Conservation (phyloP, 2,329 filamentous ascomycete species). For the Alternaria sp. region DNA sequence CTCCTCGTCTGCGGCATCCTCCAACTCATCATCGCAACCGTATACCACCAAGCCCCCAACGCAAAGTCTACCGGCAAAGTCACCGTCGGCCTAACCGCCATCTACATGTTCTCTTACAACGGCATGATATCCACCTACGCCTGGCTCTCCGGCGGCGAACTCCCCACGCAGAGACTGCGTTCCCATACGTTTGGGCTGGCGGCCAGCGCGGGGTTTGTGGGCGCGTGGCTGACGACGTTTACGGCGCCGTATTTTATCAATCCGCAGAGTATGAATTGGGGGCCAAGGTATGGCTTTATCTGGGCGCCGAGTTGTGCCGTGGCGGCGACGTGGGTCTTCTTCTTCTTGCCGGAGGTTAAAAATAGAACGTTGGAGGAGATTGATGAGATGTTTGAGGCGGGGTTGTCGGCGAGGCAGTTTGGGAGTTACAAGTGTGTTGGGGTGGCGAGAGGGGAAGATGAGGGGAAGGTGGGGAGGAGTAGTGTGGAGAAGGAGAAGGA, state of each 20-base stretch:
- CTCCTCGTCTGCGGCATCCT: constrained; percentile 60
- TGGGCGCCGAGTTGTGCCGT: constrained; percentile 54
- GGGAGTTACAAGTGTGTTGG: constrained; percentile 46
- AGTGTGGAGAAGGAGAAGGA: constrained; percentile 36
- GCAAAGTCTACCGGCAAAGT: constrained; percentile 50
- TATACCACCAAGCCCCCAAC: constrained; percentile 56
- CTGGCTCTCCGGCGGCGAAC: constrained; percentile 64
- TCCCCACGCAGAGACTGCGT: constrained; percentile 63
- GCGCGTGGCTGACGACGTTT: constrained; percentile 64
- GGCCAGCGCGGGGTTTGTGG: constrained; percentile 59
- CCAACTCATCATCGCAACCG: constrained; percentile 61
- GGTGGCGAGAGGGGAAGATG: constrained; percentile 11
- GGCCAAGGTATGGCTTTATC: constrained; percentile 63
- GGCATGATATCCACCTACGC: constrained; percentile 62
- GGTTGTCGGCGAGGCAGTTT: constrained; percentile 53
- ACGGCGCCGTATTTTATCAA: constrained; percentile 68
- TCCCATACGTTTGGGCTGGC: constrained; percentile 64
- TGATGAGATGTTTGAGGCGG: constrained; percentile 59
- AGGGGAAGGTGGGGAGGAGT: constrained; percentile 15
- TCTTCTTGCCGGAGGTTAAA: constrained; percentile 62
- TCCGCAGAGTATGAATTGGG: constrained; percentile 60
- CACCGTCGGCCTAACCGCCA: constrained; percentile 60
- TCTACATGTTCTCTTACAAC: constrained; percentile 64
- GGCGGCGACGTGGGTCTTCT: constrained; percentile 42
- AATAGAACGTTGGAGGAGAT: constrained; percentile 61